A percentile compares a stretch with the other conserved stretches of the same genome.
These are phyloP conservation scores for Aquilaria agallochum DNA, from an alignment of 441 rosid genomes.

Conservation along the genomic window DNA sequence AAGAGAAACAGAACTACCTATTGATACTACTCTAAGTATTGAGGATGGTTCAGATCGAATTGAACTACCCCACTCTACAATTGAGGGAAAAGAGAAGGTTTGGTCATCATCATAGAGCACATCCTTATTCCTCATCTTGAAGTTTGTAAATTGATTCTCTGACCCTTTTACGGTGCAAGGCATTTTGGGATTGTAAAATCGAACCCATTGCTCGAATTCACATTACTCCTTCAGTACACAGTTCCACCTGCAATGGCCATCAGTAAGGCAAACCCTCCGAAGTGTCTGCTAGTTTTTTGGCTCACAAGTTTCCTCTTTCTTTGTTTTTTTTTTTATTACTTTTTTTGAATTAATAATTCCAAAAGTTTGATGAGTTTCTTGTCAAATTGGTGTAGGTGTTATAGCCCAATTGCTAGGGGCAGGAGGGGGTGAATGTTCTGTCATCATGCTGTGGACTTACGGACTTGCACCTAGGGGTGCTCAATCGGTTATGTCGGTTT, in stretches of 20 bases:
- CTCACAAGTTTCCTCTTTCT: too few species aligned
- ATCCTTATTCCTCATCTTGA: too few species aligned
- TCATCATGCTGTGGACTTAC: constrained; percentile 36
- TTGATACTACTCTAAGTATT: too few species aligned
- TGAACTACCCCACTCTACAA: background rate
- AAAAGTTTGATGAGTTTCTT: too few species aligned
- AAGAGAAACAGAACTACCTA: too few species aligned
- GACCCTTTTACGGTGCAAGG: constrained; percentile 7
- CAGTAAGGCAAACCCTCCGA: too few species aligned
- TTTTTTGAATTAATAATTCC: too few species aligned
- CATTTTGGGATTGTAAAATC: constrained; percentile 24
- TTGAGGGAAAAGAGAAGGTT: constrained; percentile 1
- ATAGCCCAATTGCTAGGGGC: constrained; percentile 21
- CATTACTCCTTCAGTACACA: constrained; percentile 25
- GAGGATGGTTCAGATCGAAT: background rate
- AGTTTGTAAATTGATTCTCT: too few species aligned
- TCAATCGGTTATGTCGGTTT: too few species aligned
- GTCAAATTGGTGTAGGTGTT: constrained; percentile 11
- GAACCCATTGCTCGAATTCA: constrained; percentile 21
- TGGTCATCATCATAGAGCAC: too few species aligned
- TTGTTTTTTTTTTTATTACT: too few species aligned
- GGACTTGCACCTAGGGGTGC: constrained; percentile 25
- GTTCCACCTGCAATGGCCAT: constrained; percentile 23
- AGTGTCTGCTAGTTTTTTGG: too few species aligned
- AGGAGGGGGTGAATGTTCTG: constrained; percentile 24